Conservation (phyloP, 1,284 basidiomycete species). For the Apiotrichum sp. region DNA sequence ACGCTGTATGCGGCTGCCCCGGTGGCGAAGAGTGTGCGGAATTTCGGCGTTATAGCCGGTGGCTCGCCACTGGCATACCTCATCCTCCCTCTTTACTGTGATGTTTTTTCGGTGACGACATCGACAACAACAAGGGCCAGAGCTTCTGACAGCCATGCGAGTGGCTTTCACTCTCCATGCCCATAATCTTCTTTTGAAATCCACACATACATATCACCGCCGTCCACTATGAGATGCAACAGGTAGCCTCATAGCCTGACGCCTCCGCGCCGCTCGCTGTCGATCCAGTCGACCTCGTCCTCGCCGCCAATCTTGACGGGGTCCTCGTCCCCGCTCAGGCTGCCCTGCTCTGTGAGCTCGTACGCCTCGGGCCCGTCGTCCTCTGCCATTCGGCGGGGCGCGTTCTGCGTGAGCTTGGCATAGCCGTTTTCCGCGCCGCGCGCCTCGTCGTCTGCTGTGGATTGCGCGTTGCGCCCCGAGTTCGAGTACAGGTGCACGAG, state of each 20-base stretch:
- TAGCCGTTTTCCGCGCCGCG: constrained; percentile 24
- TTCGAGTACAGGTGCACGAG: constrained; percentile 57
- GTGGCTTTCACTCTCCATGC: too few species aligned
- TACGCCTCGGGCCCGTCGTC: constrained; percentile 34
- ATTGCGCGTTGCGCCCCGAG: constrained; percentile 56
- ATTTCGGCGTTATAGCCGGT: background rate
- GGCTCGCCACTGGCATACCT: background rate
- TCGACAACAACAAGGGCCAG: too few species aligned
- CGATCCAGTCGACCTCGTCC: constrained; percentile 23
- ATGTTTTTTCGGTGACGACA: too few species aligned
- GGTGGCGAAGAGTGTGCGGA: background rate
- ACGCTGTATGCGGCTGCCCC: too few species aligned
- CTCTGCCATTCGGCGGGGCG: background rate
- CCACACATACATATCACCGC: too few species aligned
- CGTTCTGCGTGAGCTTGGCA: constrained; percentile 19
- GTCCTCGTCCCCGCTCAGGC: constrained; percentile 25
- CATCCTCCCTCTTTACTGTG: too few species aligned
- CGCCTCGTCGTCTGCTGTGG: background rate
- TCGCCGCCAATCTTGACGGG: constrained; percentile 30
- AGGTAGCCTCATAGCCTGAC: constrained; percentile 1
- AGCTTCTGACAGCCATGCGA: too few species aligned
- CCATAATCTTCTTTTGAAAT: too few species aligned
- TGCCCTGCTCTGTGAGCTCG: constrained; percentile 33
- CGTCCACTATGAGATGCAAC: too few species aligned
- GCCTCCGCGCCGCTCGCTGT: background rate